Conservation (phyloP, 139 green algal genomes). For the Chlorokybus atmophyticus region DNA sequence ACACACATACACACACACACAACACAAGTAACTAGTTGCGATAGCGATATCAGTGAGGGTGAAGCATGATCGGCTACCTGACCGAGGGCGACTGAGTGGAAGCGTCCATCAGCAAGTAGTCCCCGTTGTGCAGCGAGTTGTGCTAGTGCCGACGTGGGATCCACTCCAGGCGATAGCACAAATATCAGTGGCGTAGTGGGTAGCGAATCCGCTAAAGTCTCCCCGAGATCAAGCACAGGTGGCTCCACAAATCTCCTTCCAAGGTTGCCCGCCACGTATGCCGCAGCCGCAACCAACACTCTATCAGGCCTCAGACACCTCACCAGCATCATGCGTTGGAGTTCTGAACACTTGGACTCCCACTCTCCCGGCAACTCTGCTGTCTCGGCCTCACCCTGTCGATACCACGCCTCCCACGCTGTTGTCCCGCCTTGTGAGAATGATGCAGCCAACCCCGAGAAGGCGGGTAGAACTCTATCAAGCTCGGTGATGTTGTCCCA, state of each 20-base stretch:
- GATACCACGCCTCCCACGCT: conserved; percentile 55
- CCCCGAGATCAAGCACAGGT: conserved; percentile 61
- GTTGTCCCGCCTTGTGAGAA: conserved; percentile 30
- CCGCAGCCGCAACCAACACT: conserved; percentile 55
- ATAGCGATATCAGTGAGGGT: too few species aligned
- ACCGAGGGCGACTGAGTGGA: conserved; percentile 59
- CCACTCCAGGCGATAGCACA: conserved; percentile 63
- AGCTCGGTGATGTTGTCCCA: conserved; percentile 72
- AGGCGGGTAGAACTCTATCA: conserved; percentile 53
- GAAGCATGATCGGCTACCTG: too few species aligned
- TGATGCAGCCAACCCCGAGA: conserved; percentile 42
- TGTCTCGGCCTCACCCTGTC: conserved; percentile 44
- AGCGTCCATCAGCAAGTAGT: not conserved
- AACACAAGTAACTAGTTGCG: too few species aligned
- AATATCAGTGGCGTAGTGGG: conserved; percentile 59
- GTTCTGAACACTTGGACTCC: conserved; percentile 64
- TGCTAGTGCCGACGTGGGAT: conserved; percentile 57
- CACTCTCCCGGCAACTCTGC: conserved; percentile 62
- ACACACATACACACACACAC: too few species aligned
- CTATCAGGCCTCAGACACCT: conserved; percentile 51
- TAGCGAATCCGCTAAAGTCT: conserved; percentile 51
- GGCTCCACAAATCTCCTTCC: conserved; percentile 69
- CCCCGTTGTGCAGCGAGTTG: conserved; percentile 56
- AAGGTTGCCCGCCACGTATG: conserved; percentile 60
- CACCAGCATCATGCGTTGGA: conserved; percentile 53